These are phyloP conservation scores for Fusarium sp. DNA, from an alignment of 2,329 filamentous ascomycete genomes.

Conservation along the genomic window DNA sequence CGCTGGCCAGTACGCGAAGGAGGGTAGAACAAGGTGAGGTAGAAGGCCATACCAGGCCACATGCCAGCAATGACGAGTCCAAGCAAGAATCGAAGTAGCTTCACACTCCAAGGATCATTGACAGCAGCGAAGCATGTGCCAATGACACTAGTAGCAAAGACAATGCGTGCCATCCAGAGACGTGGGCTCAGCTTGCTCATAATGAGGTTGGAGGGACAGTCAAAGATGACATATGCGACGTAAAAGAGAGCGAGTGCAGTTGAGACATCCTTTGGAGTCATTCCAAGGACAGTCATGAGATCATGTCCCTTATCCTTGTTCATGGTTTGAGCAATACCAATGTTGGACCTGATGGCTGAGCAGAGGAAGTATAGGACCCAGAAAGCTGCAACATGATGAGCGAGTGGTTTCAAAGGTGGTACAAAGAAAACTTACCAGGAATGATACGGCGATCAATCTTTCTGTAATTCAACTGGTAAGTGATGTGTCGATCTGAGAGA, in stretches of 20 bases:
- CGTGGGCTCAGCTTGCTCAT: conserved; percentile 88
- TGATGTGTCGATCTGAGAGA: background rate
- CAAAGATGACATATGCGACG: conserved; percentile 90
- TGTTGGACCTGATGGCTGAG: conserved; percentile 90
- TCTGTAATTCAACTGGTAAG: conserved; percentile 26
- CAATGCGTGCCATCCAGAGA: conserved; percentile 92
- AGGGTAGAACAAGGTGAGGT: conserved; percentile 90
- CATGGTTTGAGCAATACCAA: conserved; percentile 95
- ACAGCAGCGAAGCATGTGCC: conserved; percentile 86
- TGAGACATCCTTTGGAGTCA: conserved; percentile 80
- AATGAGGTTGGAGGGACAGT: conserved; percentile 86
- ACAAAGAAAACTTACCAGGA: conserved; percentile 54
- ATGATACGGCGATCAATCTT: conserved; percentile 69
- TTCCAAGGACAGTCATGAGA: conserved; percentile 73
- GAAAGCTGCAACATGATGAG: conserved; percentile 65
- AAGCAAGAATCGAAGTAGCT: conserved; percentile 85
- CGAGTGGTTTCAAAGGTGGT: background rate
- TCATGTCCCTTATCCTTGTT: conserved; percentile 77
- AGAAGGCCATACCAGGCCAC: conserved; percentile 96
- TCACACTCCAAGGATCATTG: conserved; percentile 83
- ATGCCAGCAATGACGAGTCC: conserved; percentile 90
- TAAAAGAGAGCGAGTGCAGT: conserved; percentile 90
- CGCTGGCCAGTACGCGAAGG: conserved; percentile 86
- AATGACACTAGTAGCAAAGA: conserved; percentile 85
- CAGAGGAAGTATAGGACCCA: conserved; percentile 93